Conservation (phyloP, 1,139 yeast genomes). For the Zygosaccharomyces sapae region DNA sequence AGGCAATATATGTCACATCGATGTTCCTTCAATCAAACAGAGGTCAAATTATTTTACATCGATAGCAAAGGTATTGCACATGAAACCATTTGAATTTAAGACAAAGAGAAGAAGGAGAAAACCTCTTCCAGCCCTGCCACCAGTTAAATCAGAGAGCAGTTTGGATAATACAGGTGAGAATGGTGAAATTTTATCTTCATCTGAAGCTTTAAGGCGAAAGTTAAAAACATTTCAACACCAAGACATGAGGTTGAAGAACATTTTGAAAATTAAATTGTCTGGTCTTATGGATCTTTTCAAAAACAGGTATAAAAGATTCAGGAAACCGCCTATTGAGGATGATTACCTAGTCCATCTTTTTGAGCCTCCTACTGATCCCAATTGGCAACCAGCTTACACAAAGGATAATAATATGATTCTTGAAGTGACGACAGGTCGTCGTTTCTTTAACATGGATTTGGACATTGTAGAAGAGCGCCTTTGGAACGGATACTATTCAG, state of each 20-base stretch:
- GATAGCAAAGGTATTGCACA: conserved; percentile 51
- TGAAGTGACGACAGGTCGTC: conserved; percentile 69
- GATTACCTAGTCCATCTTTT: conserved; percentile 67
- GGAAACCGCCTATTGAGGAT: conserved; percentile 86
- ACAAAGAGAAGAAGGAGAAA: conserved; percentile 40
- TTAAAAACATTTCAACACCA: conserved; percentile 55
- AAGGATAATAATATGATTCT: conserved; percentile 73
- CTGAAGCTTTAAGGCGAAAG: conserved; percentile 30
- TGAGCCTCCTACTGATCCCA: conserved; percentile 46
- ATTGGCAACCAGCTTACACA: conserved; percentile 46
- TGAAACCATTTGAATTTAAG: conserved; percentile 58
- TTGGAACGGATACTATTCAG: conserved; percentile 95
- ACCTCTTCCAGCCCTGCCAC: conserved; percentile 42
- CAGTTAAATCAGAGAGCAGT: conserved; percentile 36
- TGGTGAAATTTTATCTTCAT: conserved; percentile 25
- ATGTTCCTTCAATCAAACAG: conserved; percentile 43
- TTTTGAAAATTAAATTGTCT: conserved; percentile 77
- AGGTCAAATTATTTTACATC: conserved; percentile 54
- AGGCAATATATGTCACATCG: conserved; percentile 45
- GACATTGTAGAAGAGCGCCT: conserved; percentile 91
- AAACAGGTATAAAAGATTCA: conserved; percentile 79
- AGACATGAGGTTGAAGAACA: conserved; percentile 79
- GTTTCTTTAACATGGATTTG: conserved; percentile 81
- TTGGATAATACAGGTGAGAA: conserved; percentile 22
- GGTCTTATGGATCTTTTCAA: conserved; percentile 88